Conservation (phyloP, 2,329 filamentous ascomycete species). For the Hypoxylon sp. region DNA sequence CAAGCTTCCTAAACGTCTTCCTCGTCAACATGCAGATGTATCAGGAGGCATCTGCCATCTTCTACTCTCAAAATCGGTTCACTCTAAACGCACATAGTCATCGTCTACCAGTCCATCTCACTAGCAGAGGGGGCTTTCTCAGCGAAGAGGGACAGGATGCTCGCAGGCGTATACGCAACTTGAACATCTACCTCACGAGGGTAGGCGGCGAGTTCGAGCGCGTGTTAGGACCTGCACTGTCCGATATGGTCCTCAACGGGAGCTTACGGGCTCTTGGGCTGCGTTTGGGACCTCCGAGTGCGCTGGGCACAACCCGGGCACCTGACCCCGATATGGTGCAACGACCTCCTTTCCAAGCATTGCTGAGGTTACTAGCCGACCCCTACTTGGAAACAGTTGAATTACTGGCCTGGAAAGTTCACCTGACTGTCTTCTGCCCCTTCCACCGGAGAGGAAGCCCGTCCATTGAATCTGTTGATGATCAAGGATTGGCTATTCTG, state of each 20-base stretch:
- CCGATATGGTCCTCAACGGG: conserved; percentile 53
- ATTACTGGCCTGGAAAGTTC: conserved; percentile 57
- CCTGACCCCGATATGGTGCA: conserved; percentile 45
- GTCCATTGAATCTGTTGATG: conserved; percentile 44
- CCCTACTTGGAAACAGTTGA: conserved; percentile 61
- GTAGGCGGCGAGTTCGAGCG: conserved; percentile 53
- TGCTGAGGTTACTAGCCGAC: conserved; percentile 61
- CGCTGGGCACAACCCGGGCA: conserved; percentile 28
- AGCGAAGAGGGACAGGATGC: conserved; percentile 49
- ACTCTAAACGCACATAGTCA: conserved; percentile 52
- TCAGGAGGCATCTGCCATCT: conserved; percentile 53
- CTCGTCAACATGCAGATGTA: conserved; percentile 54
- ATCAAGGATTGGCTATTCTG: conserved; percentile 44
- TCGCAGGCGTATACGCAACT: conserved; percentile 49
- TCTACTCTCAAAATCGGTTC: conserved; percentile 52
- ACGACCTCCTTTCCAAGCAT: conserved; percentile 53
- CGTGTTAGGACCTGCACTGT: conserved; percentile 48
- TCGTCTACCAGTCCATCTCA: conserved; percentile 49
- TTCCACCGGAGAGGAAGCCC: conserved; percentile 55
- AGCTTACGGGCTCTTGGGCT: conserved; percentile 49
- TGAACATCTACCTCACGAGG: conserved; percentile 50
- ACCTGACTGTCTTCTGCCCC: conserved; percentile 59
- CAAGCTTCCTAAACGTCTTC: conserved; percentile 47
- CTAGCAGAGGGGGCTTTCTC: conserved; percentile 51
- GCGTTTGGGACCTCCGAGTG: conserved; percentile 47